phyloP scores from a whole-genome alignment of 441 rosid species.

The Euphorbia schlechtendalii region DNA sequence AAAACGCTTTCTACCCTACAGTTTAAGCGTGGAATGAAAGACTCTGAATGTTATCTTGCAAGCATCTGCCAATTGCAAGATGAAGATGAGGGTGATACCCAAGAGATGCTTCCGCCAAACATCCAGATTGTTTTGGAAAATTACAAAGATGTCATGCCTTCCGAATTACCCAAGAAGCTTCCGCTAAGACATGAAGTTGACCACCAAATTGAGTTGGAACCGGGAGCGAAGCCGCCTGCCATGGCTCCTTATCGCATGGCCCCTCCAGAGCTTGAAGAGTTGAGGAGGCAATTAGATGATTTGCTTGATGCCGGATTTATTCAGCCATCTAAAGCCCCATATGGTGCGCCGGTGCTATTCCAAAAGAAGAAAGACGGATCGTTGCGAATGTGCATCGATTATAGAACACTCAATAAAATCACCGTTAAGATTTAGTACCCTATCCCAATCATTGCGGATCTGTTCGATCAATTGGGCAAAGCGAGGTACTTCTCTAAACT shows the following conservation, averaged over 20 bases:
- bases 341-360: not conserved
- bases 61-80: too few species aligned
- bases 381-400: too few species aligned
- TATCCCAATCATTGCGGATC: not conserved
- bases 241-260: not conserved
- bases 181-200: too few species aligned
- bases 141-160: not conserved
- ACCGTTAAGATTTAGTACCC: too few species aligned
- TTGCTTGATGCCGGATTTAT: too few species aligned
- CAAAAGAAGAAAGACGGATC: conserved; percentile 1
- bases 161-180: not conserved
- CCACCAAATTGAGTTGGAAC: not conserved
- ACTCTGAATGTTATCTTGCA: too few species aligned
- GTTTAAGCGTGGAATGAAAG: too few species aligned
- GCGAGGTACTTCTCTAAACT: not conserved
- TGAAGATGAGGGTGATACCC: too few species aligned
- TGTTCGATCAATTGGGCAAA: not conserved
- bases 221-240: not conserved
- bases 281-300: too few species aligned
- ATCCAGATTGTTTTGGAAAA: not conserved
- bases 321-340: not conserved
- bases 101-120: too few species aligned
- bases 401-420: too few species aligned
- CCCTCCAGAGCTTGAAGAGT: not conserved
- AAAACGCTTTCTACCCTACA: too few species aligned